A percentile compares a stretch with the other conserved stretches of the same genome.
phyloP scores from a whole-genome alignment of 2,329 filamentous ascomycete genomes.

The Neophaeococcomyces aloes region DNA sequence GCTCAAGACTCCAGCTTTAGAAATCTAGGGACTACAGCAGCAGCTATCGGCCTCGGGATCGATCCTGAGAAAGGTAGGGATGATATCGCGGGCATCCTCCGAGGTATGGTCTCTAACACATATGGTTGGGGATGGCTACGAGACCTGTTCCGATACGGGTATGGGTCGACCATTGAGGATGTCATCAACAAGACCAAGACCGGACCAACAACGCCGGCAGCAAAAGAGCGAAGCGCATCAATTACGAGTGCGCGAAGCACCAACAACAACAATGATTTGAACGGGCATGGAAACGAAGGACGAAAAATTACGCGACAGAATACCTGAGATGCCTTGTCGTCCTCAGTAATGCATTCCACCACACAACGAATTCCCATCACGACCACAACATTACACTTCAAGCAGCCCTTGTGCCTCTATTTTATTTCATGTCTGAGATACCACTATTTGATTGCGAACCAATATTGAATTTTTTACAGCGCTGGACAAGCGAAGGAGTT shows the following conservation, averaged over 20 bases:
- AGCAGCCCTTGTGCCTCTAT: not conserved
- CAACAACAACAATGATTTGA: not conserved
- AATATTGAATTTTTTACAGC: not conserved
- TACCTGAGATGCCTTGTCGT: not conserved
- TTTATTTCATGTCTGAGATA: conserved; percentile 5
- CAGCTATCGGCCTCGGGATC: conserved; percentile 43
- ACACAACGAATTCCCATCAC: not conserved
- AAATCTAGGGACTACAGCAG: conserved; percentile 25
- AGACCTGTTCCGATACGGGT: conserved; percentile 74
- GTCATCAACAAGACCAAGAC: conserved; percentile 27
- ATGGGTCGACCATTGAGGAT: conserved; percentile 74
- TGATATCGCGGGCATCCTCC: conserved; percentile 73
- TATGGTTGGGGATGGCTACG: conserved; percentile 64
- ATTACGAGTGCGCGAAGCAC: not conserved
- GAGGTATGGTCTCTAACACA: conserved; percentile 59
- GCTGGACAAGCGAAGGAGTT: not conserved
- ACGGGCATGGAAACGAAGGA: conserved; percentile 7
- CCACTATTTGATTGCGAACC: not conserved
- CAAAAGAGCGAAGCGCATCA: not conserved
- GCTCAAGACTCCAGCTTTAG: conserved; percentile 60
- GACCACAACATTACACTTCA: not conserved
- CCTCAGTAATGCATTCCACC: not conserved
- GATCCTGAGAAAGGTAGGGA: conserved; percentile 47
- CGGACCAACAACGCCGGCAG: conserved; percentile 2
- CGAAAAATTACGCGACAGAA: conserved; percentile 1